A percentile compares a stretch with the other conserved stretches of the same genome.
Evolutionary conservation across 345 rosid genomes (phyloP).

Genomic region (Sapria himalayana): DNA sequence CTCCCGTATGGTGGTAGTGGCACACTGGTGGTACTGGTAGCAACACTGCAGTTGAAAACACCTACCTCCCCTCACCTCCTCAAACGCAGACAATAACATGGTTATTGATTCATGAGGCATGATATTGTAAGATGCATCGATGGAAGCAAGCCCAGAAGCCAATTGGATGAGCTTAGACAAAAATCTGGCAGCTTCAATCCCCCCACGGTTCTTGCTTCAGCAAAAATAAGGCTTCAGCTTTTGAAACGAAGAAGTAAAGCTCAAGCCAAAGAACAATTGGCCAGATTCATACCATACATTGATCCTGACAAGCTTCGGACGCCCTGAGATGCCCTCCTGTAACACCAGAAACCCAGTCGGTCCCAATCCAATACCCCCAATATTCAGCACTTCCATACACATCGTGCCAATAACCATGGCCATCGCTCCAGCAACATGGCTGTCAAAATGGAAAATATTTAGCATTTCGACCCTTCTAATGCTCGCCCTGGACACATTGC

Average conservation of each 20-base stretch:
- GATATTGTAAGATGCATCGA: slow-evolving; percentile 52
- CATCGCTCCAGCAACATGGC: slow-evolving; percentile 44
- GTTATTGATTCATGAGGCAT: slow-evolving; percentile 56
- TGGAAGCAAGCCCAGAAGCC: slow-evolving; percentile 37
- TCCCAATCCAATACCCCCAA: slow-evolving; percentile 66
- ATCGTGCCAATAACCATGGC: slow-evolving; percentile 22
- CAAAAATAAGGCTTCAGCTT: slow-evolving; percentile 5
- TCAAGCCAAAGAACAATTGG: slow-evolving; percentile 6
- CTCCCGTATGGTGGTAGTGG: not conserved
- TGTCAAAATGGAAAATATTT: slow-evolving; percentile 19
- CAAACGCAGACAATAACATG: slow-evolving; percentile 36
- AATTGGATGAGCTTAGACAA: slow-evolving; percentile 37
- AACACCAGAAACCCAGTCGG: slow-evolving; percentile 48
- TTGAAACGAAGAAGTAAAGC: not conserved
- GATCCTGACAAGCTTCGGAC: slow-evolving; percentile 31
- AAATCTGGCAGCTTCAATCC: slow-evolving; percentile 50
- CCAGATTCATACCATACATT: slow-evolving; percentile 39
- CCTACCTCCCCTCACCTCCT: slow-evolving; percentile 34
- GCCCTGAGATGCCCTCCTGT: slow-evolving; percentile 14
- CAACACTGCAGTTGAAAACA: not conserved
- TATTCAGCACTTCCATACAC: slow-evolving; percentile 30
- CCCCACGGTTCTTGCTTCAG: slow-evolving; percentile 76
- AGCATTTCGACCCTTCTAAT: slow-evolving; percentile 6
- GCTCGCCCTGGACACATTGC: slow-evolving; percentile 2
- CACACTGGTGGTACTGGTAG: not conserved